phyloP scores from a whole-genome alignment of 495 filamentous ascomycete genomes.

The Neurospora sp. region DNA sequence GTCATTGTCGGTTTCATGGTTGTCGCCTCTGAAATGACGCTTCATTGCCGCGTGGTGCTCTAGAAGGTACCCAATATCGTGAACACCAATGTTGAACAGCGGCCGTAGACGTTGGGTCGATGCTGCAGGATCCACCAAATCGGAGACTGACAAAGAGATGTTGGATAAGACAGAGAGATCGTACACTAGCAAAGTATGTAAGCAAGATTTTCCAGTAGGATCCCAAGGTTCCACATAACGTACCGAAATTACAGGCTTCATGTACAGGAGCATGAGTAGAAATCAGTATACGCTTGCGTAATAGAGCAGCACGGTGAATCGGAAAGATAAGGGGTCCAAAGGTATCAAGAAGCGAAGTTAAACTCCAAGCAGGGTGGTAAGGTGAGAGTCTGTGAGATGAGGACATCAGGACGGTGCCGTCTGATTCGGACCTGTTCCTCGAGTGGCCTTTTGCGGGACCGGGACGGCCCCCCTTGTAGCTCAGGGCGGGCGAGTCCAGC shows the following conservation, averaged over 20 bases:
- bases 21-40: slow-evolving; percentile 11
- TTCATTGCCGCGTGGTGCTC: slow-evolving; percentile 36
- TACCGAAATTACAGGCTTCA: slow-evolving; percentile 80
- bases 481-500: slow-evolving; percentile 39
- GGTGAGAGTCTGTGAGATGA: slow-evolving; percentile 62
- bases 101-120: slow-evolving; percentile 61
- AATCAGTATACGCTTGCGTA: slow-evolving; percentile 81
- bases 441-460: slow-evolving; percentile 29
- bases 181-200: slow-evolving; percentile 53
- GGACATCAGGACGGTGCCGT: slow-evolving; percentile 50
- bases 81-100: slow-evolving; percentile 82
- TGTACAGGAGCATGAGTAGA: slow-evolving; percentile 77
- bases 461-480: slow-evolving; percentile 19
- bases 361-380: slow-evolving; percentile 76
- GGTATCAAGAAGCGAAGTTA: slow-evolving; percentile 62
- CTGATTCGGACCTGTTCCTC: slow-evolving; percentile 49
- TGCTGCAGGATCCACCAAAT: slow-evolving; percentile 51
- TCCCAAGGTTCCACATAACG: slow-evolving; percentile 3
- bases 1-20: slow-evolving; percentile 6
- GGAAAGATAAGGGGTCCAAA: slow-evolving; percentile 91
- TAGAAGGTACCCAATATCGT: slow-evolving; percentile 76
- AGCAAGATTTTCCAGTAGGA: background rate
- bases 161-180: slow-evolving; percentile 83
- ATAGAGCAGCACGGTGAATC: slow-evolving; percentile 75
- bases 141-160: slow-evolving; percentile 53